phyloP scores from a whole-genome alignment of 1,284 basidiomycete genomes.

The Cystobasidium pallidum region DNA sequence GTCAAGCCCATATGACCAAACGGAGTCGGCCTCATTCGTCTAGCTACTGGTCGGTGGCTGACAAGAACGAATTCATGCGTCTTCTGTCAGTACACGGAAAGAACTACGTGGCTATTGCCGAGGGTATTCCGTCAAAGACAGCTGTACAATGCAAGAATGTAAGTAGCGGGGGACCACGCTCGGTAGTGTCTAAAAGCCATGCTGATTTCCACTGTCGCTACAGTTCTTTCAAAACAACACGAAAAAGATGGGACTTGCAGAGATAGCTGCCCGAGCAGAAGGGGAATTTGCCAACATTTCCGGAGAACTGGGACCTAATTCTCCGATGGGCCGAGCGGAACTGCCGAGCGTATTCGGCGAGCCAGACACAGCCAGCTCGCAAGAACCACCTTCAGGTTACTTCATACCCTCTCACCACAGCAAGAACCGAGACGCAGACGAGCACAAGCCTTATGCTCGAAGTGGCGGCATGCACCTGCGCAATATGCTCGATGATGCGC shows the following conservation, averaged over 20 bases:
- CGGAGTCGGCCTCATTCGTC: conserved; percentile 26
- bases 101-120: conserved; percentile 74
- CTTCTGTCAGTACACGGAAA: conserved; percentile 71
- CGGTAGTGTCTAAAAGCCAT: neutral
- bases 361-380: neutral
- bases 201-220: neutral
- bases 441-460: neutral
- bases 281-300: conserved; percentile 27
- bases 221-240: conserved; percentile 46
- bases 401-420: conserved; percentile 27
- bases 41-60: conserved; percentile 63
- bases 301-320: conserved; percentile 1
- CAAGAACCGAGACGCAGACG: conserved; percentile 7
- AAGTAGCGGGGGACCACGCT: neutral
- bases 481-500: conserved; percentile 41
- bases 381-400: conserved; percentile 34
- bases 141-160: conserved; percentile 70
- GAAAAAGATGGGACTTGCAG: conserved; percentile 37
- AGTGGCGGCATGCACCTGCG: conserved; percentile 41
- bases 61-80: conserved; percentile 64
- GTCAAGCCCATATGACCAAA: neutral
- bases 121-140: conserved; percentile 76
- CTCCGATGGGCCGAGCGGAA: conserved; percentile 1
- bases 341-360: conserved; percentile 37
- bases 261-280: conserved; percentile 27